Conservation (phyloP, 1,139 yeast genomes). For the Hansenula sp. region DNA sequence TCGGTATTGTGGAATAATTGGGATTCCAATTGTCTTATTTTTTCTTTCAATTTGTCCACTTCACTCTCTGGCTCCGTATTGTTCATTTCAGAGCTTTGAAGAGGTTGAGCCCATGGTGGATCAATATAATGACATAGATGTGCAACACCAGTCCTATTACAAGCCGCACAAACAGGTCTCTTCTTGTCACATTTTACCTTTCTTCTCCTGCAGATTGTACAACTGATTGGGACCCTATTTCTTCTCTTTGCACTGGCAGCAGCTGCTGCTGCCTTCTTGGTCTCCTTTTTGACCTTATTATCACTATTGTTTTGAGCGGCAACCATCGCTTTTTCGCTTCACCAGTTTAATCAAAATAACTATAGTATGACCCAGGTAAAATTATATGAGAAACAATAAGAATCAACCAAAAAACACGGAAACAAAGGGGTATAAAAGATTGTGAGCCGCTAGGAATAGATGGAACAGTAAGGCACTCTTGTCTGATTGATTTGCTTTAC, state of each 20-base stretch:
- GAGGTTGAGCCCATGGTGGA: slow-evolving; percentile 47
- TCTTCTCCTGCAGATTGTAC: slow-evolving; percentile 41
- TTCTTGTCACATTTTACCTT: slow-evolving; percentile 57
- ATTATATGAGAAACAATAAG: too few species aligned
- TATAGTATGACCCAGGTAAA: too few species aligned
- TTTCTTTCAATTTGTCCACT: slow-evolving; percentile 22
- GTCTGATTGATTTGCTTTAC: too few species aligned
- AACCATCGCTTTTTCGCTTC: not conserved
- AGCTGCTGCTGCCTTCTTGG: slow-evolving; percentile 3
- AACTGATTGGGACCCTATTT: slow-evolving; percentile 42
- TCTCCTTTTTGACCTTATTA: slow-evolving; percentile 3
- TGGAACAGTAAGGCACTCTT: too few species aligned
- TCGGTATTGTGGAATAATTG: slow-evolving; percentile 4
- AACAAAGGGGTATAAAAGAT: too few species aligned
- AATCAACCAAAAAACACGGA: too few species aligned
- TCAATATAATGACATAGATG: slow-evolving; percentile 68
- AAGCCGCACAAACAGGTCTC: slow-evolving; percentile 69
- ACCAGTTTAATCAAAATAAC: too few species aligned
- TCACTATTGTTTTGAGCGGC: slow-evolving; percentile 1
- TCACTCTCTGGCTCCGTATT: slow-evolving; percentile 19
- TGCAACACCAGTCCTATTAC: slow-evolving; percentile 69
- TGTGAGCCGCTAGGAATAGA: too few species aligned
- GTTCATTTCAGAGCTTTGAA: slow-evolving; percentile 23
- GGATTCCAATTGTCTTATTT: slow-evolving; percentile 15
- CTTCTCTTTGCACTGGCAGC: slow-evolving; percentile 24